Evolutionary conservation across 2,329 filamentous ascomycete genomes (phyloP).

Genomic region (Talaromyces sp.): DNA sequence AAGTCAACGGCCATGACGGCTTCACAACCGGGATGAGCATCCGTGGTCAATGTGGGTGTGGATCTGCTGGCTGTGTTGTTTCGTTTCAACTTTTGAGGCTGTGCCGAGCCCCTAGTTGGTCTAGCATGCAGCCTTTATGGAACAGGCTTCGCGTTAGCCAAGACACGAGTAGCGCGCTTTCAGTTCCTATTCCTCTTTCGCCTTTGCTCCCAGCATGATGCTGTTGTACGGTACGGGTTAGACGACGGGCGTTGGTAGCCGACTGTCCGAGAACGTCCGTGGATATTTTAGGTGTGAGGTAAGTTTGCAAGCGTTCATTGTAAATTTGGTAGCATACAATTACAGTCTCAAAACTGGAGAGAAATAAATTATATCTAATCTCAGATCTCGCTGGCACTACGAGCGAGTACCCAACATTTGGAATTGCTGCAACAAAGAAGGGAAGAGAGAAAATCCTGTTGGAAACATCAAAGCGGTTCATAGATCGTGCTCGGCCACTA

Average conservation of each 20-base stretch:
- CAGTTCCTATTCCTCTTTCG: not conserved
- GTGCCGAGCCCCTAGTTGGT: not conserved
- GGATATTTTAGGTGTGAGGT: too few species aligned
- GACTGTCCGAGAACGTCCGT: too few species aligned
- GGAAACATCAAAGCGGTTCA: not conserved
- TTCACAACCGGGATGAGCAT: not conserved
- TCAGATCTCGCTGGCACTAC: not conserved
- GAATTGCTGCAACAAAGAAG: not conserved
- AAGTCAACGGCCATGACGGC: not conserved
- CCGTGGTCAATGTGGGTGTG: not conserved
- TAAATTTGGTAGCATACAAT: not conserved
- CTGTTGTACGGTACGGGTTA: not conserved
- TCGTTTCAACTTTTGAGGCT: slow-evolving; percentile 5
- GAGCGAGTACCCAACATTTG: not conserved
- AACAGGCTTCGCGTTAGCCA: not conserved
- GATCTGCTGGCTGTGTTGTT: not conserved
- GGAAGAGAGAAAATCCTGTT: not conserved
- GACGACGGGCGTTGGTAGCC: not conserved
- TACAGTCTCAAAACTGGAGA: not conserved
- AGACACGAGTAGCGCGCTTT: not conserved
- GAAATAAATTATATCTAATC: not conserved
- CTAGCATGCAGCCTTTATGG: not conserved
- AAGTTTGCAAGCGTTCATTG: not conserved
- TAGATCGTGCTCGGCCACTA: not conserved
- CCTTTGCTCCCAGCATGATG: not conserved